A percentile compares a stretch with the other conserved stretches of the same genome.
Conservation (phyloP, 2,329 filamentous ascomycete species). For the Aspergillus sergii region DNA sequence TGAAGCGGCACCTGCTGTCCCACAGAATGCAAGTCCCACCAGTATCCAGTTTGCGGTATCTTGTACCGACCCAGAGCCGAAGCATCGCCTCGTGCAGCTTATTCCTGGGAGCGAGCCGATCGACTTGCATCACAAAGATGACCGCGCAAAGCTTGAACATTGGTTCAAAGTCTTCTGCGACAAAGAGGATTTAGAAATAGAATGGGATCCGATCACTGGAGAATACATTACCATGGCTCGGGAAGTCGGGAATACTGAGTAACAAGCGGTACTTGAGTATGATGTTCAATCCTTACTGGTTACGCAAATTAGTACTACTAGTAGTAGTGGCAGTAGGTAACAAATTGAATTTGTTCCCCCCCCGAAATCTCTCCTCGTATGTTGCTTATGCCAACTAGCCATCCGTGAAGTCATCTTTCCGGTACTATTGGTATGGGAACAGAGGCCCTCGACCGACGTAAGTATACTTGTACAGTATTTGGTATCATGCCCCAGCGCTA, state of each 20-base stretch:
- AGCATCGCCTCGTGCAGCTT: slow-evolving; percentile 16
- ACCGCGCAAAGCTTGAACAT: slow-evolving; percentile 11
- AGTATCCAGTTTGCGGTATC: slow-evolving; percentile 8
- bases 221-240: neutral
- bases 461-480: too few species aligned
- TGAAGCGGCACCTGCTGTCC: neutral
- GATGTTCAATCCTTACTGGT: neutral
- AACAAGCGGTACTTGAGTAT: neutral
- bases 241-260: too few species aligned
- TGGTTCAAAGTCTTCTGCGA: slow-evolving; percentile 15
- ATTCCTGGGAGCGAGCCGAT: slow-evolving; percentile 14
- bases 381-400: too few species aligned
- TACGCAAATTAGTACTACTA: too few species aligned
- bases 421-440: too few species aligned
- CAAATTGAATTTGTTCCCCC: too few species aligned
- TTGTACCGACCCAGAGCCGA: slow-evolving; percentile 15
- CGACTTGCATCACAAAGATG: slow-evolving; percentile 10
- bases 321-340: too few species aligned
- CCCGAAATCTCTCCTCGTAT: too few species aligned
- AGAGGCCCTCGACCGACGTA: too few species aligned
- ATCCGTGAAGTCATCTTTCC: too few species aligned
- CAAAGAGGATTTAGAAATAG: neutral
- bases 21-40: neutral
- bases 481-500: too few species aligned
- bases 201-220: slow-evolving; percentile 16